Evolutionary conservation across 139 green algal species (phyloP).

Genomic region (Coccomyxa sp.): DNA sequence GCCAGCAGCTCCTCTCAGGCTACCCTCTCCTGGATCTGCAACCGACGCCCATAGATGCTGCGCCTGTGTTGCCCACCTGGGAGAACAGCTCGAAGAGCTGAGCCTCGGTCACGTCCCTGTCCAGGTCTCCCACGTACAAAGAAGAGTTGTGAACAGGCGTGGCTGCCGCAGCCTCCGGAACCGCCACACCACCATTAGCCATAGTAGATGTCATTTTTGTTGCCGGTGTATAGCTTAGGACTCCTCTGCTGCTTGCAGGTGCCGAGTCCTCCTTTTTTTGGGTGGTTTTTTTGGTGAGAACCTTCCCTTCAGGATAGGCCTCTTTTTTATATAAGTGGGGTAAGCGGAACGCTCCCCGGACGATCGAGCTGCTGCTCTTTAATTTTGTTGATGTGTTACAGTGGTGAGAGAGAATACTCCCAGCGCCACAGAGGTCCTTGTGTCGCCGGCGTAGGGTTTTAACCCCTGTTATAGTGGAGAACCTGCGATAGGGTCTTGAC

Average conservation of each 20-base stretch:
- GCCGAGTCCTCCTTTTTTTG: neutral
- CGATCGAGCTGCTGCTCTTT: no score
- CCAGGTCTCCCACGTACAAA: constrained; percentile 93
- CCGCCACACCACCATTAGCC: neutral
- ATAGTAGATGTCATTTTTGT: neutral
- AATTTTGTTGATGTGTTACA: no score
- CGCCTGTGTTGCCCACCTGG: constrained; percentile 46
- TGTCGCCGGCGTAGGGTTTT: no score
- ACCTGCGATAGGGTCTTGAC: no score
- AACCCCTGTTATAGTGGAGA: no score
- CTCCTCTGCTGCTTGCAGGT: neutral
- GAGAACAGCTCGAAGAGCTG: constrained; percentile 90
- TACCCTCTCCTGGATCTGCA: neutral
- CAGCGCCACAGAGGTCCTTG: no score
- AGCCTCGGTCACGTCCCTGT: constrained; percentile 81
- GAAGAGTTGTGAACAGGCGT: constrained; percentile 52
- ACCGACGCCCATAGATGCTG: no score
- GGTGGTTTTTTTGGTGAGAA: neutral
- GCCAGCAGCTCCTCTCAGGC: neutral
- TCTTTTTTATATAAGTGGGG: neutral
- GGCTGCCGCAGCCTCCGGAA: neutral
- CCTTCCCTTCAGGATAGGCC: neutral
- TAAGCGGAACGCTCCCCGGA: neutral
- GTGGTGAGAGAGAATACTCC: no score
- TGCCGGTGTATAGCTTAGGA: neutral